Percentiles rank a stretch among this genome's conserved stretches.
These are phyloP conservation scores for Erysimum cheiri DNA, from an alignment of 441 rosid species.

Conservation along the genomic window DNA sequence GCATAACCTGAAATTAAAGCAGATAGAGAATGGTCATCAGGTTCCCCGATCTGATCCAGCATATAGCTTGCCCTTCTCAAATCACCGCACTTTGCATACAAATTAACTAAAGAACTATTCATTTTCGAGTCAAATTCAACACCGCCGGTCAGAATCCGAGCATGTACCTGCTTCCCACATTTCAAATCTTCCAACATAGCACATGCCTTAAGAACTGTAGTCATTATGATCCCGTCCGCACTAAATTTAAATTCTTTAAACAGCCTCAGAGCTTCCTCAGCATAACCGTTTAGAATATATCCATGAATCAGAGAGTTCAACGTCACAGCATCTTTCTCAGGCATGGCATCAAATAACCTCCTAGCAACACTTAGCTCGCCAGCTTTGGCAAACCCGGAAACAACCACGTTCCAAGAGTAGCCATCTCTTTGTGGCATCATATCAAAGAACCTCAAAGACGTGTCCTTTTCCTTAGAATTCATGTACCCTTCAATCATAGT, in stretches of 20 bases:
- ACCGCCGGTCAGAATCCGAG: constrained; percentile 53
- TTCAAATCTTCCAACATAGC: constrained; percentile 59
- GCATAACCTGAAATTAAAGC: constrained; percentile 81
- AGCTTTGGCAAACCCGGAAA: constrained; percentile 64
- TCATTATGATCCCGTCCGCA: constrained; percentile 58
- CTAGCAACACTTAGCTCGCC: constrained; percentile 61
- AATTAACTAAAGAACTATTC: constrained; percentile 68
- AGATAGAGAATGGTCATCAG: constrained; percentile 77
- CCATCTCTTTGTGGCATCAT: constrained; percentile 62
- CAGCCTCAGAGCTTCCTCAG: constrained; percentile 60
- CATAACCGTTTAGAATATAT: constrained; percentile 51
- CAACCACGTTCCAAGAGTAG: constrained; percentile 78
- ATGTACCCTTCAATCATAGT: constrained; percentile 76
- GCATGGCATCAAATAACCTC: constrained; percentile 66
- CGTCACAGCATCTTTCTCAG: constrained; percentile 58
- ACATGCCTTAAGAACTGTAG: constrained; percentile 69
- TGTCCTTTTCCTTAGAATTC: constrained; percentile 53
- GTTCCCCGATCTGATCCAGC: constrained; percentile 54
- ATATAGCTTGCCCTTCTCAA: constrained; percentile 56
- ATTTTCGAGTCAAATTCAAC: constrained; percentile 57
- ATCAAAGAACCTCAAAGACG: constrained; percentile 56
- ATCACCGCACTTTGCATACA: constrained; percentile 79
- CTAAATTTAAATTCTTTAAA: constrained; percentile 53
- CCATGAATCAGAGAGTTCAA: constrained; percentile 75
- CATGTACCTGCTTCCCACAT: constrained; percentile 77